Evolutionary conservation across 129 eudicot species (phyloP).

Genomic region (Silybum marianum): DNA sequence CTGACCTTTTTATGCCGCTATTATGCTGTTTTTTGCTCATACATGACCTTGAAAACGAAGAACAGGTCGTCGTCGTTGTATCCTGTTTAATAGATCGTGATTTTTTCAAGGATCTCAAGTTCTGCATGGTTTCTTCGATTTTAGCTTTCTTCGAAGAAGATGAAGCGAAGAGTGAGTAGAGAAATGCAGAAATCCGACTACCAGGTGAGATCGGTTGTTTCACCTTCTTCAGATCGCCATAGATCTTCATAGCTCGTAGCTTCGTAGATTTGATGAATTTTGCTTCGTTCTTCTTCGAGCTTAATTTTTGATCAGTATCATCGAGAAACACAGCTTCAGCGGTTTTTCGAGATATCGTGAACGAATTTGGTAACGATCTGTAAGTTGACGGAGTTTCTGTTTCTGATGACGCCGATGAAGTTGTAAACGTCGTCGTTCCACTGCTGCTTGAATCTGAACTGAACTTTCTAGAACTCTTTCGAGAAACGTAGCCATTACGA

Average conservation of each 20-base stretch:
- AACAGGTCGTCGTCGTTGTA: slow-evolving; percentile 37
- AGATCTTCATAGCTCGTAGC: slow-evolving; percentile 70
- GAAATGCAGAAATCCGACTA: slow-evolving; percentile 54
- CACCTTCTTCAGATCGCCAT: slow-evolving; percentile 68
- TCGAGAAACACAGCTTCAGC: slow-evolving; percentile 20
- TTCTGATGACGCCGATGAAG: slow-evolving; percentile 50
- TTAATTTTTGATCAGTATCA: slow-evolving; percentile 11
- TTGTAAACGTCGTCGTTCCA: slow-evolving; percentile 41
- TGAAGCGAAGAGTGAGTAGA: slow-evolving; percentile 62
- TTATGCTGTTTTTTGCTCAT: slow-evolving; percentile 47
- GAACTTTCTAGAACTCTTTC: slow-evolving; percentile 15
- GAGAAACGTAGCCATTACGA: slow-evolving; percentile 5
- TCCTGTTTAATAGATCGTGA: slow-evolving; percentile 67
- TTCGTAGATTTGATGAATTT: slow-evolving; percentile 57
- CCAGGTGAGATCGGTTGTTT: slow-evolving; percentile 90
- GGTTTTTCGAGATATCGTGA: slow-evolving; percentile 21
- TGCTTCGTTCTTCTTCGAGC: slow-evolving; percentile 31
- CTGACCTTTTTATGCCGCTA: slow-evolving; percentile 59
- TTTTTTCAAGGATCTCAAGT: slow-evolving; percentile 43
- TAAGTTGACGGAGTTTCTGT: slow-evolving; percentile 42
- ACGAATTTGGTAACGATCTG: slow-evolving; percentile 38
- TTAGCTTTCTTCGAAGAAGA: slow-evolving; percentile 48
- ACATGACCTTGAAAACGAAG: slow-evolving; percentile 65
- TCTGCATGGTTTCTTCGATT: slow-evolving; percentile 31
- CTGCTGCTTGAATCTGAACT: slow-evolving; percentile 55